Base-by-base conservation (phyloP, 352 stramenopile species). In the Globisporangium nagaii region DNA sequence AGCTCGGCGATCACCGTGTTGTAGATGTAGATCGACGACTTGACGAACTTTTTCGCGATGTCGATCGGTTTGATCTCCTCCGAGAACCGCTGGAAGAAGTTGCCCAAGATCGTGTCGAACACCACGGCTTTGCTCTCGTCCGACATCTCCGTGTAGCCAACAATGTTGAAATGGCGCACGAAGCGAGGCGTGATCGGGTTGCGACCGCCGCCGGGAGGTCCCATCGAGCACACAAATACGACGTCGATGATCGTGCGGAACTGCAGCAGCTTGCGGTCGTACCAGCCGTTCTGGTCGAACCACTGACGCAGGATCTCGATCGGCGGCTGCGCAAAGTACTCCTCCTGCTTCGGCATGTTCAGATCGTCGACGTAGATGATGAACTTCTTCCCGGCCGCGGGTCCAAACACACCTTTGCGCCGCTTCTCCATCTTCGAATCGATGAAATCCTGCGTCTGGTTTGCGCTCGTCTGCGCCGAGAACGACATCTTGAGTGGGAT, bases 281-380 rank as follows among this genome's bases (percentile, higher is more conserved):
- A 98, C 94, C 94, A 98, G 3, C 93, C 94, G 40, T 76, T 88
- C 62, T 98, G 91, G 62, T 97, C 88, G 47, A 98, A 96, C 86
- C 87, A 98, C 66, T 98, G 93, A 0, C 93, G 75, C 35, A 98
- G 48, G 22, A 98, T 92, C 62, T 98, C 94, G 44, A 98, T 96
- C 7, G 94, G 90, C 9, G 94, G 94, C 70, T 98, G 93, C 1
- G 94, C 94, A 44, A 96, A 96, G 53, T 95, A 97, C 49, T 95
- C 84, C 55, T 98, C 93, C 32, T 90, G 83, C 58, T 97, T 96
- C 1, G 93, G 93, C 94, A 98, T 98, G 65, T 98, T 98, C 8
- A 98, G 62, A 56, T 98, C 94, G 64, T 98, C 94, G 13, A 98
- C 80, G 58, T 97, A 96, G 28, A 98, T 79, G 49, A 98, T 87